Percentiles rank a stretch among this genome's conserved stretches.
phyloP scores from a whole-genome alignment of 331 rosid genomes.

The Telfairia occidentalis region DNA sequence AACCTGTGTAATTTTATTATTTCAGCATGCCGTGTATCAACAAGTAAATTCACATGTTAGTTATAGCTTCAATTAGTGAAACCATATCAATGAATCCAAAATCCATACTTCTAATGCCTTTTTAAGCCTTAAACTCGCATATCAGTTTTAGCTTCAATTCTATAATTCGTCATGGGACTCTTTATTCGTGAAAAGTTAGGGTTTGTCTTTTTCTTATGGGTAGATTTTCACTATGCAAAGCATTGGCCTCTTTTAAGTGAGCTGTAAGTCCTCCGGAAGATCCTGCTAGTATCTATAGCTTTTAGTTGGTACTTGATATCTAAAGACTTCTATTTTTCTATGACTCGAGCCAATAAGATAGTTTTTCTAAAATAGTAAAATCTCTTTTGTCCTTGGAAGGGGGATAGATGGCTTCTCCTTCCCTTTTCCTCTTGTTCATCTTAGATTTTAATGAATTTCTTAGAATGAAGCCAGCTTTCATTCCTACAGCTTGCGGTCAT shows the following conservation, averaged over 20 bases:
- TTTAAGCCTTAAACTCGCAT: too few species aligned
- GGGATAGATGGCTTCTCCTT: neutral
- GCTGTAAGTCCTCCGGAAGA: neutral
- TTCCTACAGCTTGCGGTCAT: neutral
- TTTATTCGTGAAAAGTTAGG: neutral
- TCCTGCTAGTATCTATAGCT: too few species aligned
- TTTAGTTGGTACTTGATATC: neutral
- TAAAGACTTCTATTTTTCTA: neutral
- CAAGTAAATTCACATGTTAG: neutral
- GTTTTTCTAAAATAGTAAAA: neutral
- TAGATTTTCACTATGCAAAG: neutral
- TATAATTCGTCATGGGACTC: too few species aligned
- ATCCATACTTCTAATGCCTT: neutral
- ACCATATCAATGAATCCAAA: neutral
- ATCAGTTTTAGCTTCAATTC: too few species aligned
- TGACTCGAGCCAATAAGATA: neutral
- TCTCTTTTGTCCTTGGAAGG: neutral
- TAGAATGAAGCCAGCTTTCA: neutral
- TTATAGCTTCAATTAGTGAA: neutral
- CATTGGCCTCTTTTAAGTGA: neutral
- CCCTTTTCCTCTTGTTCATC: neutral
- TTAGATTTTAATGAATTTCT: neutral
- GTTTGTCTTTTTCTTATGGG: neutral
- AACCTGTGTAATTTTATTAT: neutral
- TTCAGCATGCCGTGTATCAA: neutral